Conservation (phyloP, 805 yeast genomes). For the Saturnispora galanensis region DNA sequence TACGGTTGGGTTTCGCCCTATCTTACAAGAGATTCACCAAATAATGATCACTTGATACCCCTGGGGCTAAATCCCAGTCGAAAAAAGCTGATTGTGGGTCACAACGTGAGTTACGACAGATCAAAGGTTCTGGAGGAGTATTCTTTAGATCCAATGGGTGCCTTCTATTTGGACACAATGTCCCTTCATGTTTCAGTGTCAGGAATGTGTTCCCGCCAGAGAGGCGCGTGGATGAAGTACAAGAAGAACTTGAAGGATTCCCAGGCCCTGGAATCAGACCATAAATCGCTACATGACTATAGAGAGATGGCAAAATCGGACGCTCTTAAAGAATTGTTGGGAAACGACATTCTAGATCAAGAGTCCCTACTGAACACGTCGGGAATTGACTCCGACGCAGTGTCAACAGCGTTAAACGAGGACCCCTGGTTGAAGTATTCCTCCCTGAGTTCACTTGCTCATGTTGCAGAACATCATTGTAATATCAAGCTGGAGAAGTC, state of each 20-base stretch:
- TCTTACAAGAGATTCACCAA: slow-evolving; percentile 44
- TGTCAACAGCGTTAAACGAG: slow-evolving; percentile 26
- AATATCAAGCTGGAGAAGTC: slow-evolving; percentile 55
- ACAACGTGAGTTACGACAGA: slow-evolving; percentile 84
- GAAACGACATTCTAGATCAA: slow-evolving; percentile 23
- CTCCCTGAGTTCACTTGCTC: slow-evolving; percentile 67
- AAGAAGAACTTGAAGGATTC: slow-evolving; percentile 31
- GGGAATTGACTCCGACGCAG: slow-evolving; percentile 15
- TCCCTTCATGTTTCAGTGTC: slow-evolving; percentile 81
- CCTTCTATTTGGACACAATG: slow-evolving; percentile 85
- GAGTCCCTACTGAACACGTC: slow-evolving; percentile 18
- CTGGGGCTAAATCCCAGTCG: slow-evolving; percentile 36
- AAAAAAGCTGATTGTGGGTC: slow-evolving; percentile 60
- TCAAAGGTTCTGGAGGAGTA: slow-evolving; percentile 83
- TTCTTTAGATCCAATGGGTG: slow-evolving; percentile 50
- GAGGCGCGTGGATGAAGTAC: slow-evolving; percentile 65
- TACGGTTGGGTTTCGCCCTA: slow-evolving; percentile 92
- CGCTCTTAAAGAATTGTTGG: slow-evolving; percentile 21
- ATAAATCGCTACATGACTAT: slow-evolving; percentile 14
- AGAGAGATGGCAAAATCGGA: slow-evolving; percentile 17
- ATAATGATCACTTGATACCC: slow-evolving; percentile 63
- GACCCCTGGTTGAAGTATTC: slow-evolving; percentile 84
- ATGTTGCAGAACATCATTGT: slow-evolving; percentile 75
- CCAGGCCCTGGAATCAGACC: slow-evolving; percentile 10
- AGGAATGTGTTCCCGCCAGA: slow-evolving; percentile 89